Evolutionary conservation across 495 filamentous ascomycete species (phyloP).

Genomic region (Podospora pseudopauciseta): DNA sequence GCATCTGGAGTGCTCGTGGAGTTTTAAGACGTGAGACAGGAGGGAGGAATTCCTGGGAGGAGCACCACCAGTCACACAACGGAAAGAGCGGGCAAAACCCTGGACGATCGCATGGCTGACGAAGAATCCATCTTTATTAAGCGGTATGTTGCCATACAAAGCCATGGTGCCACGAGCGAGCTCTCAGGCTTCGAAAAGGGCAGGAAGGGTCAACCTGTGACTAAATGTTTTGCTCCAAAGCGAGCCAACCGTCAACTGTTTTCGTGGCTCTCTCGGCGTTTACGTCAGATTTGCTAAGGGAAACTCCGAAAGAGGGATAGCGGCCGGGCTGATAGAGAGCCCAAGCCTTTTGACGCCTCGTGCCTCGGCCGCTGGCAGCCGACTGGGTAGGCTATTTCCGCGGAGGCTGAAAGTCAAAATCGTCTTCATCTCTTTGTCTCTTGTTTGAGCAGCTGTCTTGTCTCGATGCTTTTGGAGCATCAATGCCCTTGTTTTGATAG

Average conservation of each 20-base stretch:
- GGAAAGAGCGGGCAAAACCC: neutral
- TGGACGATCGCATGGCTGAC: neutral
- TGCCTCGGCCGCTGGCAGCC: neutral
- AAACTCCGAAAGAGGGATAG: slow-evolving; percentile 26
- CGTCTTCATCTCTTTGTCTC: neutral
- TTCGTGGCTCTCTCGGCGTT: neutral
- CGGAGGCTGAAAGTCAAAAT: neutral
- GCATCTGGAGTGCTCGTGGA: neutral
- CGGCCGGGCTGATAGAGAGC: slow-evolving; percentile 7
- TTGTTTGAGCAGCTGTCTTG: neutral
- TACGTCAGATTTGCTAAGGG: slow-evolving; percentile 37
- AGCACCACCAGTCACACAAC: neutral
- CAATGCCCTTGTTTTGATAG: neutral
- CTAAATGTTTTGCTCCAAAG: slow-evolving; percentile 6
- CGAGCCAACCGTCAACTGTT: slow-evolving; percentile 13
- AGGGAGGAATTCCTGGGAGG: neutral
- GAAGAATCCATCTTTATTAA: neutral
- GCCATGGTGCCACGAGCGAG: slow-evolving; percentile 1
- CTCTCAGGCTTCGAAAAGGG: neutral
- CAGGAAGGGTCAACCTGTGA: slow-evolving; percentile 10
- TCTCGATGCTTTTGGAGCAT: neutral
- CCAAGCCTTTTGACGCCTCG: neutral
- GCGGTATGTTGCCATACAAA: slow-evolving; percentile 7
- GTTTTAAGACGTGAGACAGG: neutral
- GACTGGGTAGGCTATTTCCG: slow-evolving; percentile 11